Conservation (phyloP, 2,329 filamentous ascomycete genomes). For the Aspergillus pseudoglaucus region DNA sequence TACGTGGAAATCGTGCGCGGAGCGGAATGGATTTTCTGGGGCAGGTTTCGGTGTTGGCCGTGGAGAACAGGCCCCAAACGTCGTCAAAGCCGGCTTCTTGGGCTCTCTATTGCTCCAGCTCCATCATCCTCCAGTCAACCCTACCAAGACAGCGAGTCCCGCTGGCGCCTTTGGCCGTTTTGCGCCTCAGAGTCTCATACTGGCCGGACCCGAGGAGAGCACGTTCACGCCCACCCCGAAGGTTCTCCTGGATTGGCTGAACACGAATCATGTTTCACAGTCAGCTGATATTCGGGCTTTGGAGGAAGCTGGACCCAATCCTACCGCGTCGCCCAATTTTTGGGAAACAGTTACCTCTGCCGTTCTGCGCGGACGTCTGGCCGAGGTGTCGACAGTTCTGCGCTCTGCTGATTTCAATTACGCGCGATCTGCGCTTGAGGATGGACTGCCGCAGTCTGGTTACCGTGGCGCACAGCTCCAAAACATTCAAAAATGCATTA, state of each 20-base stretch:
- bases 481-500: conserved; percentile 67
- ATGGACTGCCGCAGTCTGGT: conserved; percentile 56
- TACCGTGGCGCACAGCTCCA: conserved; percentile 72
- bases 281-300: conserved; percentile 62
- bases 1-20: conserved; percentile 26
- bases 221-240: conserved; percentile 56
- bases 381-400: conserved; percentile 61
- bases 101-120: conserved; percentile 70
- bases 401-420: conserved; percentile 71
- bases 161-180: conserved; percentile 18
- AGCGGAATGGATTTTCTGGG: conserved; percentile 37
- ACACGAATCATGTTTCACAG: conserved; percentile 66
- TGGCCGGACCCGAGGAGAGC: conserved; percentile 20
- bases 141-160: conserved; percentile 13
- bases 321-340: conserved; percentile 68
- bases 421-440: conserved; percentile 58
- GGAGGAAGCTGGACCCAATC: conserved; percentile 59
- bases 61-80: conserved; percentile 53
- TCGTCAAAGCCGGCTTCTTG: conserved; percentile 73
- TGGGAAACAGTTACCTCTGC: conserved; percentile 78
- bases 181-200: conserved; percentile 23
- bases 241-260: conserved; percentile 76
- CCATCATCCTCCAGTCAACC: conserved; percentile 58
- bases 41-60: conserved; percentile 59
- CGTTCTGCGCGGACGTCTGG: conserved; percentile 68